A percentile compares a stretch with the other conserved stretches of the same genome.
Conservation (phyloP, 2,329 filamentous ascomycete genomes). For the Aureobasidium musti region DNA sequence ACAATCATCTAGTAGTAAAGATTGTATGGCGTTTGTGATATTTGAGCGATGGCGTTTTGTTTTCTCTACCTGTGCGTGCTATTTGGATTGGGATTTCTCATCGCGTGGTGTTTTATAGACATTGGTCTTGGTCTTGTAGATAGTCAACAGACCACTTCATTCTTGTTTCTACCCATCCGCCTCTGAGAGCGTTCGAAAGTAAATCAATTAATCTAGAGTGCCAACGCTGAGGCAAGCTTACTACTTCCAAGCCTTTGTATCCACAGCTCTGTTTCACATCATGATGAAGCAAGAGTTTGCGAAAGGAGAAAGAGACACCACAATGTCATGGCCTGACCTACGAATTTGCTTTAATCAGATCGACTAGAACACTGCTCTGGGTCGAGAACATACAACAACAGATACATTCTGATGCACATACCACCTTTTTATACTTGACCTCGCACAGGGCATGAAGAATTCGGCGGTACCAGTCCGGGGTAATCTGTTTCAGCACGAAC, state of each 20-base stretch:
- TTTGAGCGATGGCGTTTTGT: constrained; percentile 18
- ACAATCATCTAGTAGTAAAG: constrained; percentile 19
- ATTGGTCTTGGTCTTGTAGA: not conserved
- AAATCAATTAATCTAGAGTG: not conserved
- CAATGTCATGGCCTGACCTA: not conserved
- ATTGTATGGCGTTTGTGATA: constrained; percentile 20
- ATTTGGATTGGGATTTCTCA: not conserved
- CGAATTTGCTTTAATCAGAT: not conserved
- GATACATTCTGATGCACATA: not conserved
- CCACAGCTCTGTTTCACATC: constrained; percentile 1
- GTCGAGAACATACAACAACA: not conserved
- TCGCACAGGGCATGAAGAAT: not conserved
- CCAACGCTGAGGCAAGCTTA: not conserved
- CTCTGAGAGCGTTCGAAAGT: not conserved
- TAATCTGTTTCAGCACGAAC: not conserved
- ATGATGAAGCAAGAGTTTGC: not conserved
- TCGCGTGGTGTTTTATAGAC: constrained; percentile 11
- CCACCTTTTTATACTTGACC: not conserved
- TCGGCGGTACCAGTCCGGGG: not conserved
- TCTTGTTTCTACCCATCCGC: not conserved
- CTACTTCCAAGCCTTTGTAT: not conserved
- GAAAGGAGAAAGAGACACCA: too few relatives aligned
- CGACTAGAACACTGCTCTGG: not conserved
- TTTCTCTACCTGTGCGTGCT: not conserved
- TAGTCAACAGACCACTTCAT: not conserved